Conservation (phyloP, 768 basidiomycete genomes). For the Vararia minispora region DNA sequence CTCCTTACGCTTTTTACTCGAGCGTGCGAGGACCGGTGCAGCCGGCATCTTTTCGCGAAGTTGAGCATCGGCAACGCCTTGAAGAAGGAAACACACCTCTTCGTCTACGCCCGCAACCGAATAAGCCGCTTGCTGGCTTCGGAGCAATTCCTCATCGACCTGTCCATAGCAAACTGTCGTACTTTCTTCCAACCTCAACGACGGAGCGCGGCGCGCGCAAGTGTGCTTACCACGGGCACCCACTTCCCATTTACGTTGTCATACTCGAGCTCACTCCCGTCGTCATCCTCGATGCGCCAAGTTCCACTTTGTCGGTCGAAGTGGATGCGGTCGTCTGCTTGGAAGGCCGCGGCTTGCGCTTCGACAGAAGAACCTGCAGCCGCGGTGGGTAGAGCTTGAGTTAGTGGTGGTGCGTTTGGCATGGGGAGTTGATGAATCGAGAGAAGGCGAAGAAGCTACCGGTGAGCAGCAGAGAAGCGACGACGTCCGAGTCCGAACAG, state of each 20-base stretch:
- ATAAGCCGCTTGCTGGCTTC: slow-evolving; percentile 92
- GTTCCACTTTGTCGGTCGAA: slow-evolving; percentile 64
- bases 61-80: slow-evolving; percentile 14
- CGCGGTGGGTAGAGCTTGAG: slow-evolving; percentile 20
- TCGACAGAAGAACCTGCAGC: slow-evolving; percentile 43
- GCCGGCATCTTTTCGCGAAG: slow-evolving; percentile 57
- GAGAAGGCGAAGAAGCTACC: no score
- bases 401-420: slow-evolving; percentile 30
- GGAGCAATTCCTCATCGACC: slow-evolving; percentile 82
- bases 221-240: slow-evolving; percentile 66
- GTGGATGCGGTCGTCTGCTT: slow-evolving; percentile 73
- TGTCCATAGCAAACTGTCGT: slow-evolving; percentile 20
- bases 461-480: no score
- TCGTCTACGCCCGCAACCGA: slow-evolving; percentile 91
- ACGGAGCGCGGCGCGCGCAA: not conserved
- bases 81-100: slow-evolving; percentile 42
- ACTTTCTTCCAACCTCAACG: not conserved
- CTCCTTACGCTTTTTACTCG: slow-evolving; percentile 70
- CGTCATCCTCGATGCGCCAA: slow-evolving; percentile 86
- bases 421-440: no score
- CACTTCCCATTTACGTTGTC: slow-evolving; percentile 65
- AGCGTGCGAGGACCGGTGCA: slow-evolving; percentile 73
- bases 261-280: slow-evolving; percentile 88
- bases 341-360: slow-evolving; percentile 57
- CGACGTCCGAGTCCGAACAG: no score